phyloP scores from a whole-genome alignment of 768 basidiomycete species.

The Clitopilus passeckerianus region DNA sequence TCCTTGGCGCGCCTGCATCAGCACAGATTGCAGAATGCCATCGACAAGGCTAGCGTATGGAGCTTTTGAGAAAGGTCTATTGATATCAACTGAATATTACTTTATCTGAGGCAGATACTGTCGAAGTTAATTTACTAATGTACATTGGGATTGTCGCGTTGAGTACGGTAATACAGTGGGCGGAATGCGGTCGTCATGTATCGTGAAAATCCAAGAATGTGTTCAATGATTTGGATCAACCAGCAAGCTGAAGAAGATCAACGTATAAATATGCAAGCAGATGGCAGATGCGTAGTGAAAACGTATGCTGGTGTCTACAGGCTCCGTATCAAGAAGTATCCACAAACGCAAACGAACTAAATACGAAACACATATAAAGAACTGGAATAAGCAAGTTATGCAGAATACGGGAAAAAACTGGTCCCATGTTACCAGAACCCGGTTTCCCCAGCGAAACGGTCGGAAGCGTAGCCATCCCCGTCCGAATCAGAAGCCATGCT shows the following conservation, averaged over 20 bases:
- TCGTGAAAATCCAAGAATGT: background rate
- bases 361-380: background rate
- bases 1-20: background rate
- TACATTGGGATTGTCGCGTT: background rate
- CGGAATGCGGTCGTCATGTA: background rate
- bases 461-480: background rate
- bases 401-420: background rate
- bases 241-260: background rate
- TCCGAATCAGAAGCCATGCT: background rate
- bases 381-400: background rate
- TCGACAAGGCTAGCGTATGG: background rate
- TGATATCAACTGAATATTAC: too few species aligned
- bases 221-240: background rate
- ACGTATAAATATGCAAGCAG: background rate
- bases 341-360: background rate
- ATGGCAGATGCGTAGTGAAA: background rate
- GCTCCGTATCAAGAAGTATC: background rate
- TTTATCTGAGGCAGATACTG: background rate
- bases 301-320: background rate
- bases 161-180: background rate
- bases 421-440: background rate
- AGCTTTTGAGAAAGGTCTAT: too few species aligned
- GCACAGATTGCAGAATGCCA: background rate
- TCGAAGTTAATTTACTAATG: background rate
- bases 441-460: background rate